Evolutionary conservation across 2,329 filamentous ascomycete species (phyloP).

Genomic region (Aspergillus fijiensis): DNA sequence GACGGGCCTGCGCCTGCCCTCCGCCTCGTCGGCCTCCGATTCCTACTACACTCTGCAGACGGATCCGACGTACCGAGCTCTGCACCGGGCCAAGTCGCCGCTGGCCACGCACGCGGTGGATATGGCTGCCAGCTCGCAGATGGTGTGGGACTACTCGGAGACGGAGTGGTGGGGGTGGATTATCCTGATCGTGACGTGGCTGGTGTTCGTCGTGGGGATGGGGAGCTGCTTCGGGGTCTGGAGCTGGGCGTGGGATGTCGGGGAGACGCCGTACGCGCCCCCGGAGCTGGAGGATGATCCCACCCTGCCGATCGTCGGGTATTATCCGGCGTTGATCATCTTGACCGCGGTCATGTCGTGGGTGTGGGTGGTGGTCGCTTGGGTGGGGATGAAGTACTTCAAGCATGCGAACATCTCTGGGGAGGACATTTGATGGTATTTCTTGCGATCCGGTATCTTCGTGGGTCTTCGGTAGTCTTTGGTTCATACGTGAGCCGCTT

Average conservation of each 20-base stretch:
- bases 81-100: slow-evolving; percentile 39
- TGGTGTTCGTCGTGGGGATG: slow-evolving; percentile 95
- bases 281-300: slow-evolving; percentile 94
- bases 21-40: slow-evolving; percentile 59
- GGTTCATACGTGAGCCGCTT: too few species aligned
- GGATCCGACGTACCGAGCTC: slow-evolving; percentile 34
- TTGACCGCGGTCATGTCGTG: slow-evolving; percentile 94
- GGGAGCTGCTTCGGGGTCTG: slow-evolving; percentile 91
- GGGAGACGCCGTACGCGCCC: slow-evolving; percentile 90
- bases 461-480: background rate
- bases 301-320: slow-evolving; percentile 91
- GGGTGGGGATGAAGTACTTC: slow-evolving; percentile 99
- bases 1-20: slow-evolving; percentile 30
- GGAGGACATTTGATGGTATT: slow-evolving; percentile 47
- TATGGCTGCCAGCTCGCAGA: slow-evolving; percentile 45
- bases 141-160: slow-evolving; percentile 79
- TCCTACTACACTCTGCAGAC: slow-evolving; percentile 58
- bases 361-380: slow-evolving; percentile 97
- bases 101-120: slow-evolving; percentile 37
- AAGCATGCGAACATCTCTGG: slow-evolving; percentile 88
- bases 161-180: slow-evolving; percentile 99
- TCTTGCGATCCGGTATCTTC: background rate
- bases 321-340: slow-evolving; percentile 93
- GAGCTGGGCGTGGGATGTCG: slow-evolving; percentile 99
- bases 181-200: slow-evolving; percentile 84